Conservation (phyloP, 306 rosid species). For the Trichosanthes cucumerina region DNA sequence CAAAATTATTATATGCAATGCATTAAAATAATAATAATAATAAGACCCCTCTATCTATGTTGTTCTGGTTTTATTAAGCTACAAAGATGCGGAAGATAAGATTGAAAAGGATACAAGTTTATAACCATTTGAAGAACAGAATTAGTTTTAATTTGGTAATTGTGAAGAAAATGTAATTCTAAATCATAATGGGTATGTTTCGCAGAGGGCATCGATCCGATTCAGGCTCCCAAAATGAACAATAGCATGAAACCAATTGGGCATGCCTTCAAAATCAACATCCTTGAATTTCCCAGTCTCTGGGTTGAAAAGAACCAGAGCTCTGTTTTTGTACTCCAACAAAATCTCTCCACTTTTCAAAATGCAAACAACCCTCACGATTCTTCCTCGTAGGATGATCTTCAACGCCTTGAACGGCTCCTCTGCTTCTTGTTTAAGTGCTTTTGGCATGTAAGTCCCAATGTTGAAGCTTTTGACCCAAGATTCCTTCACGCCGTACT, state of each 20-base stretch:
- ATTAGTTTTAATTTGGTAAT: background rate
- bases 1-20: background rate
- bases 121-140: background rate
- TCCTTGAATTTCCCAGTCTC: constrained; percentile 15
- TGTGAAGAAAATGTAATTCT: background rate
- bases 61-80: background rate
- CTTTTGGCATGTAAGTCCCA: constrained; percentile 19
- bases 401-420: constrained; percentile 10
- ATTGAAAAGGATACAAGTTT: background rate
- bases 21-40: background rate
- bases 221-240: constrained; percentile 35
- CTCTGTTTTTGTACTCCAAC: constrained; percentile 31
- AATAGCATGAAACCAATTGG: constrained; percentile 34
- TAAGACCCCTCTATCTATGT: background rate
- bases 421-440: constrained; percentile 15
- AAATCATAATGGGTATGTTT: background rate
- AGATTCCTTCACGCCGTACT: constrained; percentile 31
- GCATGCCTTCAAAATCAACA: constrained; percentile 25
- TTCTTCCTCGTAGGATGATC: constrained; percentile 2
- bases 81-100: background rate
- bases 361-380: constrained; percentile 22
- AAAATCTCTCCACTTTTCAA: constrained; percentile 24
- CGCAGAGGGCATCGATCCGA: constrained; percentile 13
- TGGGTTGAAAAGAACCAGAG: constrained; percentile 29
- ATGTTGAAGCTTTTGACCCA: constrained; percentile 22